Conservation (phyloP, 2,329 filamentous ascomycete species). For the Nigrospora oryzae region DNA sequence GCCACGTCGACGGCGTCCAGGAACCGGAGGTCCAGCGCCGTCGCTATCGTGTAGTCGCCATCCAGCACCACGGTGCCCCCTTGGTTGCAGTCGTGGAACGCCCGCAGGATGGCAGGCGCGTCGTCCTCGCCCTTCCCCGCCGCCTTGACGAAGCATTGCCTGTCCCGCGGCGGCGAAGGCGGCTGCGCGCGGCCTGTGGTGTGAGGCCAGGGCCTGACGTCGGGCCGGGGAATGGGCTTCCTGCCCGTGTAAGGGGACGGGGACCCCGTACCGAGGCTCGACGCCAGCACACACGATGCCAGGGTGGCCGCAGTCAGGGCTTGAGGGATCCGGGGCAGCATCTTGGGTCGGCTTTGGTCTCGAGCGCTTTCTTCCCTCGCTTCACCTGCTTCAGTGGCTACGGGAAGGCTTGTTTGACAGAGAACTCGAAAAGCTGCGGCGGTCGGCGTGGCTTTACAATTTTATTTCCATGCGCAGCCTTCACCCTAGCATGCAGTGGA, state of each 20-base stretch:
- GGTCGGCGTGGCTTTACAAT: too few species aligned
- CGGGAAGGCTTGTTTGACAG: too few species aligned
- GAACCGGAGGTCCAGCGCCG: conserved; percentile 57
- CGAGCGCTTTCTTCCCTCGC: too few species aligned
- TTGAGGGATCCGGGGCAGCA: too few species aligned
- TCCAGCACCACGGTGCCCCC: conserved; percentile 55
- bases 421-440: too few species aligned
- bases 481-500: too few species aligned
- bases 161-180: conserved; percentile 4
- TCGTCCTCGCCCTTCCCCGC: conserved; percentile 11
- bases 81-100: conserved; percentile 50
- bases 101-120: conserved; percentile 35
- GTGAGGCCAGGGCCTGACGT: conserved; percentile 8
- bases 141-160: conserved; percentile 9
- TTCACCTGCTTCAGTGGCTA: too few species aligned
- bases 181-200: conserved; percentile 8
- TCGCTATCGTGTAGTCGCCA: conserved; percentile 52
- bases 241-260: background rate
- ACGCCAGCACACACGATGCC: too few species aligned
- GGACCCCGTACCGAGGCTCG: too few species aligned
- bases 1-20: conserved; percentile 55
- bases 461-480: too few species aligned
- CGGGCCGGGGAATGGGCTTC: conserved; percentile 5
- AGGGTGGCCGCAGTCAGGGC: too few species aligned
- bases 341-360: too few species aligned